Evolutionary conservation across 1,139 yeast genomes (phyloP).

Genomic region (Suhomyces chickasaworum): DNA sequence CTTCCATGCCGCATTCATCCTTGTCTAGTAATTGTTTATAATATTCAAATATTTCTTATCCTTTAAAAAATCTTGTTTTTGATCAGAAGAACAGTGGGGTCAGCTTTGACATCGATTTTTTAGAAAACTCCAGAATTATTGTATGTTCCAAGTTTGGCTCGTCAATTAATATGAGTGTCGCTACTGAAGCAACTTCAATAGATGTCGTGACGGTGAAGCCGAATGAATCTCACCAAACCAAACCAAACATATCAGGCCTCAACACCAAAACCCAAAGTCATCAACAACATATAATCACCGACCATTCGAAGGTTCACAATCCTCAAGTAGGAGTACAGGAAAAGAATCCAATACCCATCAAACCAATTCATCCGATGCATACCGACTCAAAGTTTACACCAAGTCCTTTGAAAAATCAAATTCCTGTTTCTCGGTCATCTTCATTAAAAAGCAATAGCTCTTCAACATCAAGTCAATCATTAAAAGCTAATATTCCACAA

Average conservation of each 20-base stretch:
- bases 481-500: constrained; percentile 16
- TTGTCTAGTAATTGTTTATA: neutral
- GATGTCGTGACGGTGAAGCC: neutral
- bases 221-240: neutral
- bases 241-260: neutral
- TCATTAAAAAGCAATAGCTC: constrained; percentile 22
- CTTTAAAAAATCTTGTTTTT: neutral
- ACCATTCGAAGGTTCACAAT: neutral
- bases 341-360: neutral
- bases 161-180: neutral
- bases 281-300: neutral
- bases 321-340: neutral
- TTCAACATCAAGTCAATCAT: constrained; percentile 9
- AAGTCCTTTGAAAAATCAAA: constrained; percentile 23
- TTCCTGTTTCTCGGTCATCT: constrained; percentile 21
- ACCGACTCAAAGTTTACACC: constrained; percentile 12
- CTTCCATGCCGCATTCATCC: constrained; percentile 5
- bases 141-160: neutral
- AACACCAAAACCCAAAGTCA: neutral
- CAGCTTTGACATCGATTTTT: neutral
- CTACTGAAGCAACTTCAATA: neutral
- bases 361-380: constrained; percentile 1
- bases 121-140: neutral
- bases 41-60: constrained; percentile 1
- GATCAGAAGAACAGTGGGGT: constrained; percentile 1